Conservation (phyloP, 176 grass and related monocot genomes). For the Cenchrus fungigraminus region DNA sequence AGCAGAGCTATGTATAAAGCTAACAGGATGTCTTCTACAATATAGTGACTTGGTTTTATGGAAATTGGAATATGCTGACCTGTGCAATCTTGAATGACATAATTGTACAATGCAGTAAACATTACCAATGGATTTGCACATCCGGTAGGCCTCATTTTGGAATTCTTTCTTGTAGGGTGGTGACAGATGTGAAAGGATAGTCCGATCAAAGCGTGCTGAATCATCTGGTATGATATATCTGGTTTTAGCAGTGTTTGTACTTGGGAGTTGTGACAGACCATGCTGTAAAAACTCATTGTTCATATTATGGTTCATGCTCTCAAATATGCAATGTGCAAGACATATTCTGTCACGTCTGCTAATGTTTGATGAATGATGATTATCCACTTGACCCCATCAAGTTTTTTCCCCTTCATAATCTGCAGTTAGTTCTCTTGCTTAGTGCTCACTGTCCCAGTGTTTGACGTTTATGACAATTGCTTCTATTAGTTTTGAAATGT, state of each 20-base stretch:
- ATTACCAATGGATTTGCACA: background rate
- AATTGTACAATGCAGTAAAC: conserved; percentile 11
- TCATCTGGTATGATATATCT: conserved; percentile 65
- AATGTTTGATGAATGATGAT: conserved; percentile 16
- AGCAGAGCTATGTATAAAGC: background rate
- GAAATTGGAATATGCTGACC: background rate
- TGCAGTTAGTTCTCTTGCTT: conserved; percentile 26
- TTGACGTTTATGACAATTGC: background rate
- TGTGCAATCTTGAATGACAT: background rate
- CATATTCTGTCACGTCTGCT: background rate
- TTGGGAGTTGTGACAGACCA: conserved; percentile 3
- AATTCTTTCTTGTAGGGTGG: conserved; percentile 55
- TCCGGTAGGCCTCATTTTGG: conserved; percentile 15
- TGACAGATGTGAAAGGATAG: conserved; percentile 36
- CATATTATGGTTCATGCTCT: background rate
- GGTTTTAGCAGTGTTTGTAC: conserved; percentile 12
- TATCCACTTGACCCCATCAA: background rate
- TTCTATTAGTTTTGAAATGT: conserved; percentile 15
- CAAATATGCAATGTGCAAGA: background rate
- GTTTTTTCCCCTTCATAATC: conserved; percentile 1
- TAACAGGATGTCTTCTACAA: background rate
- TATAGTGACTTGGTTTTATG: conserved; percentile 2
- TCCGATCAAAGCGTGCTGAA: conserved; percentile 51
- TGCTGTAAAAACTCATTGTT: conserved; percentile 12
- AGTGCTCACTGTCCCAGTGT: conserved; percentile 19